phyloP scores from a whole-genome alignment of 2,329 filamentous ascomycete genomes.

The Pseudogymnoascus pannorum region DNA sequence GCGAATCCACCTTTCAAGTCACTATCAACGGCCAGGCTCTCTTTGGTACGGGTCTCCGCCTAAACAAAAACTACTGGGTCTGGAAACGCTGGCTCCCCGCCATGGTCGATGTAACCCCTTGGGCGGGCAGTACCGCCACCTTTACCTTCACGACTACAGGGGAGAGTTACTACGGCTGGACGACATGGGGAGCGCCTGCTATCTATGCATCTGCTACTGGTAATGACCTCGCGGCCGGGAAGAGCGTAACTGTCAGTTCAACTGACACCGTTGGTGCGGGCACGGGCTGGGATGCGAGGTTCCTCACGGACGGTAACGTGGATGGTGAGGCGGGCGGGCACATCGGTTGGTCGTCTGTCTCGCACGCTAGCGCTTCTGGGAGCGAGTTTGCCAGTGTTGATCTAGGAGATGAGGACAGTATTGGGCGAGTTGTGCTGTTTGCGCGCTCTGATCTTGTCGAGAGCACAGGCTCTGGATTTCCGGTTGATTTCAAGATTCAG shows the following conservation, averaged over 20 bases:
- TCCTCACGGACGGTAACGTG: background rate
- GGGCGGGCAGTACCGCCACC: conserved; percentile 14
- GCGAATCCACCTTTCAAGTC: conserved; percentile 15
- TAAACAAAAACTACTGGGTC: conserved; percentile 13
- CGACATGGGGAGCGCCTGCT: conserved; percentile 15
- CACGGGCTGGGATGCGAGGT: conserved; percentile 11
- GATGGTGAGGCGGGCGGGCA: background rate
- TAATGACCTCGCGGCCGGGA: conserved; percentile 13
- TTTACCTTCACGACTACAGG: conserved; percentile 13
- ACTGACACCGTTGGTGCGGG: conserved; percentile 7
- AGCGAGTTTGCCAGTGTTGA: conserved; percentile 14
- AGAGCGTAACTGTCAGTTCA: conserved; percentile 12
- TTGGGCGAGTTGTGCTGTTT: conserved; percentile 16
- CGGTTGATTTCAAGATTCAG: conserved; percentile 15
- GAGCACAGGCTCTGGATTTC: conserved; percentile 13
- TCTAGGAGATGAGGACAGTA: conserved; percentile 4
- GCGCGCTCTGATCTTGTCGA: conserved; percentile 14
- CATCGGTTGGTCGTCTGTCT: conserved; percentile 14
- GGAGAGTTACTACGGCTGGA: conserved; percentile 14
- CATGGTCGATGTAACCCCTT: conserved; percentile 15
- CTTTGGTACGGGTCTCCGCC: conserved; percentile 13
- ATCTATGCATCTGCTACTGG: conserved; percentile 10
- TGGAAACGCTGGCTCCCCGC: conserved; percentile 17
- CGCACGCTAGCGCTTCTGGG: conserved; percentile 9
- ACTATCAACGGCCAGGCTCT: conserved; percentile 12